Evolutionary conservation across 768 basidiomycete species (phyloP), one percentile per base, ranked within the genome.

Genomic region (Ramaria sp.): DNA sequence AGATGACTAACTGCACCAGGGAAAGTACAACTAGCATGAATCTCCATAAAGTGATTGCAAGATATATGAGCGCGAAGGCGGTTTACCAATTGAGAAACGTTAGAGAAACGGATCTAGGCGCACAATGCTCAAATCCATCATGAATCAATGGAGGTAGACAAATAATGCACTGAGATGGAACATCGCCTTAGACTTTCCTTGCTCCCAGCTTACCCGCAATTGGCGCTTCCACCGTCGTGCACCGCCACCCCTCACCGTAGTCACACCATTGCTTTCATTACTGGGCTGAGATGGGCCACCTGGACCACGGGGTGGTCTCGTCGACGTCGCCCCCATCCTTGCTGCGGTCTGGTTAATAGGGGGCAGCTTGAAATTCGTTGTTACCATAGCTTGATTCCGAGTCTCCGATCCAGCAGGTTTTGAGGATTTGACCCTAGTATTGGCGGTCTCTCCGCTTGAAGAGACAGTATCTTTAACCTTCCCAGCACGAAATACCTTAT

Each of bases 171-270:
- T 27, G 7, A 43, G n/a, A 2, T n/a, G 42, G 4, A 24, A 27
- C 5, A 27, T 27, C 24, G 31, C 4, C 13, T 53, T 39, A 53
- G 19, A n/a, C 39, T 22, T 22, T 24, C 41, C 53, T 54, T 10
- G 19, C 45, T 37, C 41, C n/a, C 30, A 54, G 22, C 11, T 53
- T 53, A 24, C 53, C 81, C 6, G 84, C 84, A n/a, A 55, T 85
- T 83, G 1, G 75, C 75, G 60, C 83, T 86, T 59, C 80, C 78
- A n/a, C 57, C 85, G 73, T 62, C 85, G 72, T 5, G 86, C 78
- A 7, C 83, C 85, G 37, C 46, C 46, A n/a, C 27, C 45, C 24
- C 45, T 57, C 17, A 57, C 53, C 20, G 37, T 38, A 47, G 58
- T 58, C 17, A 63, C 64, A n/a, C 57, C 45, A 54, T 62, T 63